Conservation (phyloP, 2,329 filamentous ascomycete genomes). For the Endothia cerciana region DNA sequence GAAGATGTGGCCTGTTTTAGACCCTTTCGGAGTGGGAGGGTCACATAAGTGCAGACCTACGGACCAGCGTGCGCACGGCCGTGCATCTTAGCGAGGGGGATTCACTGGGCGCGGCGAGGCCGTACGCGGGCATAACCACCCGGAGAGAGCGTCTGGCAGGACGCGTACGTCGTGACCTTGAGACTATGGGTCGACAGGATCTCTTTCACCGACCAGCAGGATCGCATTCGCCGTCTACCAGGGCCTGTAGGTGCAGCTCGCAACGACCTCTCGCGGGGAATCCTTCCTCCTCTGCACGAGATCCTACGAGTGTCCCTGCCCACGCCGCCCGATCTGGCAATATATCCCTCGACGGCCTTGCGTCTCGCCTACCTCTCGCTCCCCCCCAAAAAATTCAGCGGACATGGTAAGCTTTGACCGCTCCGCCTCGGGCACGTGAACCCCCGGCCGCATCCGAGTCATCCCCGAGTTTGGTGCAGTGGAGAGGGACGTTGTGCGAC, state of each 20-base stretch:
- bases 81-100: too few relatives aligned
- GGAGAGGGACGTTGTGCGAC: slow-evolving; percentile 11
- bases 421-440: background rate
- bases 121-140: too few relatives aligned
- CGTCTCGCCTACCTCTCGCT: too few relatives aligned
- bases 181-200: background rate
- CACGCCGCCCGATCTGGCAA: background rate
- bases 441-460: slow-evolving; percentile 1
- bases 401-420: background rate
- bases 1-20: too few relatives aligned
- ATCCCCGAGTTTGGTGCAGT: background rate
- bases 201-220: background rate
- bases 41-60: too few relatives aligned
- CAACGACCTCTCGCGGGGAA: background rate
- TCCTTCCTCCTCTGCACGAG: background rate
- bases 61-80: too few relatives aligned
- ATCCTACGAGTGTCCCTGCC: background rate
- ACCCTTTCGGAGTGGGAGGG: too few relatives aligned
- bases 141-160: too few relatives aligned
- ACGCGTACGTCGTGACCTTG: too few relatives aligned
- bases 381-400: too few relatives aligned
- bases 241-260: background rate
- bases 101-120: too few relatives aligned
- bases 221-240: background rate
- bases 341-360: background rate